Percentiles rank a stretch among this genome's conserved stretches.
Conservation (phyloP, 139 green algal species). For the Deuterostichococcus epilithicus region DNA sequence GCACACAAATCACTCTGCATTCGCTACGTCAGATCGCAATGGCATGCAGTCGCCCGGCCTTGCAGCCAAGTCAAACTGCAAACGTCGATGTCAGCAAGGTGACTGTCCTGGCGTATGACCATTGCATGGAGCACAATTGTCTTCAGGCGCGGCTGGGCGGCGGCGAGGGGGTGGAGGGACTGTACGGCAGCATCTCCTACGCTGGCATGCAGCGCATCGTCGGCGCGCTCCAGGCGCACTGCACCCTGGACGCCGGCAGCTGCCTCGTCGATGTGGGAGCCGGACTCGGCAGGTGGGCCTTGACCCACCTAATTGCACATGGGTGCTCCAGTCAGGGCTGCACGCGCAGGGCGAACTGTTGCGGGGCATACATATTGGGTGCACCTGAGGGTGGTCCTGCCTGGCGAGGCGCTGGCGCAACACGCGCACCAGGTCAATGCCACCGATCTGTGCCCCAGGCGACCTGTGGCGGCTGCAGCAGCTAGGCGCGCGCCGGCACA, state of each 20-base stretch:
- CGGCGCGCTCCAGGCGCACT: conserved; percentile 53
- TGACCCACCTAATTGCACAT: not conserved
- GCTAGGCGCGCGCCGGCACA: too few species aligned
- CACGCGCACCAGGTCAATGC: too few species aligned
- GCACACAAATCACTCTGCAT: not conserved
- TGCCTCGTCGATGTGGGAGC: conserved; percentile 82
- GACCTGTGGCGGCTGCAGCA: too few species aligned
- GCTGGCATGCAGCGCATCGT: conserved; percentile 73
- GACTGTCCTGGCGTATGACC: not conserved
- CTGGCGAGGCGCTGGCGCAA: too few species aligned
- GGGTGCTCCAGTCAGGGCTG: too few species aligned
- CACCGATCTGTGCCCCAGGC: too few species aligned
- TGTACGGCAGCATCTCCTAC: conserved; percentile 84
- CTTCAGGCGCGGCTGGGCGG: conserved; percentile 79
- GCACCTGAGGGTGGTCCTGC: too few species aligned
- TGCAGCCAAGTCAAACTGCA: not conserved
- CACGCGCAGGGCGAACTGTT: too few species aligned
- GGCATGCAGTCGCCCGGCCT: not conserved
- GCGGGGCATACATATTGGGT: not conserved
- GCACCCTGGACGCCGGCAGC: conserved; percentile 52
- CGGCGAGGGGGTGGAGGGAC: conserved; percentile 85
- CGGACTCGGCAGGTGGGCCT: conserved; percentile 71
- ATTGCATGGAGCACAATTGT: not conserved
- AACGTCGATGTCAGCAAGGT: not conserved
- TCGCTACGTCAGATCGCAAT: too few species aligned